A percentile compares a stretch with the other conserved stretches of the same genome.
Conservation (phyloP, 441 rosid species). For the Pelargonium myrrhifolium region DNA sequence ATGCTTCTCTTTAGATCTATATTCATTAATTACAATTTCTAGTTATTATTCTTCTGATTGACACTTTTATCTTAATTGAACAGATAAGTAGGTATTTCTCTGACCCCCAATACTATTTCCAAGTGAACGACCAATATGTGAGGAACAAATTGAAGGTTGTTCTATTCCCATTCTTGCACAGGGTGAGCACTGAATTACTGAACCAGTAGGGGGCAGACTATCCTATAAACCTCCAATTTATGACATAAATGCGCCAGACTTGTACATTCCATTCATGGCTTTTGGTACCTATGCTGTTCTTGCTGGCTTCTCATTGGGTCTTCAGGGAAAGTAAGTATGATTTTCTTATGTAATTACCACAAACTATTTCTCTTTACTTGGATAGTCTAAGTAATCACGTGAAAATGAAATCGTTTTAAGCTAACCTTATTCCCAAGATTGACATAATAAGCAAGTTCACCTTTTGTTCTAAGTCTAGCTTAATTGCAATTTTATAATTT, state of each 20-base stretch:
- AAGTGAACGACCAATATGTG: conserved; percentile 91
- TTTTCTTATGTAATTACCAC: not conserved
- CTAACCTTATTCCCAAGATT: too few relatives aligned
- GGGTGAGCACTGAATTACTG: conserved; percentile 73
- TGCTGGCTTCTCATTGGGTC: conserved; percentile 80
- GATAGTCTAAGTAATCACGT: not conserved
- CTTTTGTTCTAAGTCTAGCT: not conserved
- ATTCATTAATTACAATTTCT: conserved; percentile 4
- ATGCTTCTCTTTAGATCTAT: not conserved
- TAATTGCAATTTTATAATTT: not conserved
- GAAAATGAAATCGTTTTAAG: not conserved
- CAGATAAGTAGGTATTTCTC: conserved; percentile 87
- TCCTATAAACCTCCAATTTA: conserved; percentile 84
- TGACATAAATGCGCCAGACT: conserved; percentile 90
- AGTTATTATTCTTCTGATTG: not conserved
- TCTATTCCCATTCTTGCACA: conserved; percentile 75
- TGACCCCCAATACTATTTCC: conserved; percentile 92
- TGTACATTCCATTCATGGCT: conserved; percentile 91
- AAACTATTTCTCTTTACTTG: not conserved
- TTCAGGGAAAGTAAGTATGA: conserved; percentile 68
- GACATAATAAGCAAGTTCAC: too few relatives aligned
- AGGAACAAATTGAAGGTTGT: conserved; percentile 92
- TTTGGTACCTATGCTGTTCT: conserved; percentile 85
- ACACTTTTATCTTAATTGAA: conserved; percentile 16
- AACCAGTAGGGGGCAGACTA: conserved; percentile 93